Evolutionary conservation across 1,284 basidiomycete genomes (phyloP).

Genomic region (Ganoderma lingzhi): DNA sequence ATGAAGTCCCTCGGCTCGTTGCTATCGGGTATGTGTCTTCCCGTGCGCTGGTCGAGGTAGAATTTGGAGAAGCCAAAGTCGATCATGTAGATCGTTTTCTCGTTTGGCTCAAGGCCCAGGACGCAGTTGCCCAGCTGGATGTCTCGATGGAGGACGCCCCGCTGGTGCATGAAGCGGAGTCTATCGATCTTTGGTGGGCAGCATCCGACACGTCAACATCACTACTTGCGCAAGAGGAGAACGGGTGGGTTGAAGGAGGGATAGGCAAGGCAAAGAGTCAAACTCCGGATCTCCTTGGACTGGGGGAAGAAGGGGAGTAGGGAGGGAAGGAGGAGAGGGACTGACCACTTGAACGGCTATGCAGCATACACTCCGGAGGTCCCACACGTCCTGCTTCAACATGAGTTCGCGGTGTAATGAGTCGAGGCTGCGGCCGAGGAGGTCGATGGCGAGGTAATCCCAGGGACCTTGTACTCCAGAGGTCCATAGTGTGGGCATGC

Average conservation of each 20-base stretch:
- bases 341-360: slow-evolving; percentile 80
- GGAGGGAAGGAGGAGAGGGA: slow-evolving; percentile 17
- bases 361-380: slow-evolving; percentile 72
- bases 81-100: slow-evolving; percentile 78
- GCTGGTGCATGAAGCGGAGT: slow-evolving; percentile 74
- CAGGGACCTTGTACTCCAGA: slow-evolving; percentile 65
- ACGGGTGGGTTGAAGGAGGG: background rate
- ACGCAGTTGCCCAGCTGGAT: slow-evolving; percentile 81
- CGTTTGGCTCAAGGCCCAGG: slow-evolving; percentile 62
- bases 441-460: slow-evolving; percentile 79
- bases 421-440: slow-evolving; percentile 75
- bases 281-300: slow-evolving; percentile 13
- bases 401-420: slow-evolving; percentile 57
- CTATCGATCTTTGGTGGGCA: slow-evolving; percentile 60
- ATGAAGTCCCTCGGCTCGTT: slow-evolving; percentile 74
- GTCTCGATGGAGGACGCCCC: slow-evolving; percentile 77
- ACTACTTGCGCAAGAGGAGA: slow-evolving; percentile 9
- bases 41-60: slow-evolving; percentile 70
- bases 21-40: slow-evolving; percentile 72
- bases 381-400: slow-evolving; percentile 61
- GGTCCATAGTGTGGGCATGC: slow-evolving; percentile 75
- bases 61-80: slow-evolving; percentile 84
- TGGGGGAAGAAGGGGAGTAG: background rate
- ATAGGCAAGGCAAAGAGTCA: slow-evolving; percentile 12
- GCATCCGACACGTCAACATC: slow-evolving; percentile 21